Evolutionary conservation across 768 basidiomycete genomes (phyloP), one percentile per base, ranked within the genome.

Genomic region (Boletus rubropictus): DNA sequence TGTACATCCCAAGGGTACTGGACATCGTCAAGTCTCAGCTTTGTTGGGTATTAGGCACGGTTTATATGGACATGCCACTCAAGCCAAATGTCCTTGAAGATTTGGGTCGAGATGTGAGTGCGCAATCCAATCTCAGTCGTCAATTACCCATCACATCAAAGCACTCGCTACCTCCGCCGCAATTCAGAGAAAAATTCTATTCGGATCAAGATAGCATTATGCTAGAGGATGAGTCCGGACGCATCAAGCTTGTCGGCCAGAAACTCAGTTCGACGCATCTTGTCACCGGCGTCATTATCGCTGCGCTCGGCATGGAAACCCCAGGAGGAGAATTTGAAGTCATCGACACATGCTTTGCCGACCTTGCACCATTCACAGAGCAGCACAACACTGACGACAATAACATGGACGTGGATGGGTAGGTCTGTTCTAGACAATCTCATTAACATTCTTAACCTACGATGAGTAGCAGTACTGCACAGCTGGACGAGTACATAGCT

Each of bases 71-170:
- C 50, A 99, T 99, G 96, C 90, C 93, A 8, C 74, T 98, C 42
- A 99, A 99, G 61, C 95, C 95, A 0, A 98, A 97, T 60, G 89
- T 99, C n/a, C 76, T 99, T 52, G 87, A 92, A 57, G 96, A 99
- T 53, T 79, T 98, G 54, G 91, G 85, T 20, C 78, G 89, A 64
- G 93, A 99, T 58, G 96, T 97, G 60, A 56, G 89, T 74, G 18
- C 29, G 18, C 39, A 45, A 43, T 35, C 39, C 42, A 18, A 51
- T 53, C 34, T 14, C 21, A 20, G 4, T 31, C 27, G 12, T 50
- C 47, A 44, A 39, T 45, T 27, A 35, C 42, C 46, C 43, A 52
- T 27, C 2, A 37, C 41, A 10, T 40, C 49, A 34, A 61, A 97
- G 95, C 88, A 89, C 66, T 89, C 91, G 41, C 81, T 96, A 53